These are phyloP conservation scores for Lichtheimia hyalospora DNA, from an alignment of 371 early-diverging fungal genomes.

Conservation along the genomic window DNA sequence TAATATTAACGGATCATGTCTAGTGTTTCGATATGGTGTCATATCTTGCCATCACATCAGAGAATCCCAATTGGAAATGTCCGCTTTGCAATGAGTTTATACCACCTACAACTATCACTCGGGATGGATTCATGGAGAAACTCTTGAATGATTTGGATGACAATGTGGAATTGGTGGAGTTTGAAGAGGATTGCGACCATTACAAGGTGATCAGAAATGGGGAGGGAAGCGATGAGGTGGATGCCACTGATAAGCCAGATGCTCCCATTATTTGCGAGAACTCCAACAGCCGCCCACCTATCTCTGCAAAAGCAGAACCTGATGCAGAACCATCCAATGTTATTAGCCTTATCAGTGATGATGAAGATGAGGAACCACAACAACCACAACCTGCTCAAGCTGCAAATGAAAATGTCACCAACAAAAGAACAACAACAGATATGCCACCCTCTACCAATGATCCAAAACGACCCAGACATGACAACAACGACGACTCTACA, in stretches of 20 bases:
- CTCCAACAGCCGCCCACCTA: not conserved
- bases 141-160: slow-evolving; percentile 22
- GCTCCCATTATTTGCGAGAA: not conserved
- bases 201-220: slow-evolving; percentile 25
- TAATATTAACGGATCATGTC: not conserved
- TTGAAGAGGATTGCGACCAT: slow-evolving; percentile 12
- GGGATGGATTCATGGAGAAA: slow-evolving; percentile 29
- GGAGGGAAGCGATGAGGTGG: slow-evolving; percentile 20
- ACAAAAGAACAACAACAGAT: too few species aligned
- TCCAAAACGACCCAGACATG: too few species aligned
- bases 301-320: not conserved
- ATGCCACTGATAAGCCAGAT: not conserved
- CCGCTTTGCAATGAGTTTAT: slow-evolving; percentile 31
- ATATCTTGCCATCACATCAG: slow-evolving; percentile 26
- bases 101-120: slow-evolving; percentile 16
- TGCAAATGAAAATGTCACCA: too few species aligned
- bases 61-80: slow-evolving; percentile 29
- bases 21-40: slow-evolving; percentile 43
- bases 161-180: slow-evolving; percentile 30
- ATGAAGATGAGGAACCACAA: slow-evolving; percentile 26
- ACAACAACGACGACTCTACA: too few species aligned
- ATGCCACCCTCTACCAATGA: too few species aligned
- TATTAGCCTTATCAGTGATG: slow-evolving; percentile 38
- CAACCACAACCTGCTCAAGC: too few species aligned
- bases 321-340: slow-evolving; percentile 12